Evolutionary conservation across 1,284 basidiomycete genomes (phyloP).

Genomic region (Sphaerobolus stellatus): DNA sequence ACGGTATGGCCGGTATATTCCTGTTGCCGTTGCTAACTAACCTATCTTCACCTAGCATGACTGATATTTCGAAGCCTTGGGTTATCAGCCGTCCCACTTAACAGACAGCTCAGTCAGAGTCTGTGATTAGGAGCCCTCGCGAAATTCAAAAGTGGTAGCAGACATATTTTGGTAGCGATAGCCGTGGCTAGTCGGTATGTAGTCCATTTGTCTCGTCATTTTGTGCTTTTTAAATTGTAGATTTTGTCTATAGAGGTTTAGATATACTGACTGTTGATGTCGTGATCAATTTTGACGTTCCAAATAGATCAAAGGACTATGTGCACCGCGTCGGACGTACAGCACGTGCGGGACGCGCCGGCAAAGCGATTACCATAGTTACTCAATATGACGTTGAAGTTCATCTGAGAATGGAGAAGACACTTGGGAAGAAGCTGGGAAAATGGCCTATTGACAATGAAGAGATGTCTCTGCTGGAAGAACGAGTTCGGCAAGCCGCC

Average conservation of each 20-base stretch:
- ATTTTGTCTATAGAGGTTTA: slow-evolving; percentile 62
- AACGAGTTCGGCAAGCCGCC: slow-evolving; percentile 89
- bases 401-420: slow-evolving; percentile 90
- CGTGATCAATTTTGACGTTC: slow-evolving; percentile 98
- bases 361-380: slow-evolving; percentile 94
- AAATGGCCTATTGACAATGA: slow-evolving; percentile 90
- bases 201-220: background rate
- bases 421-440: slow-evolving; percentile 91
- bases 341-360: slow-evolving; percentile 92
- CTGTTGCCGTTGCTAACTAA: background rate
- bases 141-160: slow-evolving; percentile 96
- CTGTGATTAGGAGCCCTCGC: slow-evolving; percentile 91
- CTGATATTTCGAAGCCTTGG: slow-evolving; percentile 90
- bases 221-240: slow-evolving; percentile 12
- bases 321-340: slow-evolving; percentile 98
- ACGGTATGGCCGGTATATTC: slow-evolving; percentile 43
- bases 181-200: slow-evolving; percentile 89
- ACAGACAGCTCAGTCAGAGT: slow-evolving; percentile 94
- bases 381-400: slow-evolving; percentile 99
- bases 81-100: slow-evolving; percentile 93
- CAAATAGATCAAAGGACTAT: slow-evolving; percentile 98
- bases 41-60: slow-evolving; percentile 63
- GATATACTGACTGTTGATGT: slow-evolving; percentile 97
- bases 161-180: slow-evolving; percentile 90
- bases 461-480: slow-evolving; percentile 84